Base-by-base conservation (phyloP, 345 rosid genomes). In the Populus simonii region DNA sequence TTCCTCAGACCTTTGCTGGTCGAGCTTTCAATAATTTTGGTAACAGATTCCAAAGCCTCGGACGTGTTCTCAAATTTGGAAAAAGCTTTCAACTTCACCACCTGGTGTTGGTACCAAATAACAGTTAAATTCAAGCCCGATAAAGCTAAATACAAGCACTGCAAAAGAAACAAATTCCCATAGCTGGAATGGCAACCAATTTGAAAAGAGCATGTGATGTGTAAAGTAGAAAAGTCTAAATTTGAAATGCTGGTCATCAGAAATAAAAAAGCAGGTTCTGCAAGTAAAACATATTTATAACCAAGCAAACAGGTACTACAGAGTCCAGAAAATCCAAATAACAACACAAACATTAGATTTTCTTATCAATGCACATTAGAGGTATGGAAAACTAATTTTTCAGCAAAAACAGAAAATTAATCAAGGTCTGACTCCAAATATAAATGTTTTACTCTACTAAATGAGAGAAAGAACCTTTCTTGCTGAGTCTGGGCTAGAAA, bases 41-140 rank as follows among this genome's bases (percentile, higher is more conserved):
- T 90, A 0, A 90, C 90, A 0, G 92, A 96, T 84, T 90, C 90
- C 49, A 96, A 87, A 39, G 98, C 99, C 76, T 92, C 97, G 22
- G 96, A 77, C 3, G 98, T 96, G 76, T 96, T 93, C 38, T 93
- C 97, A 80, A 93, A 93, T 91, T 93, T 96, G 3, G 88, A 85
- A 85, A 96, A 96, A 70, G 93, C 94, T 84, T 88, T 89, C 47
- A 96, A 85, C 88, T 92, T 90, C 5, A 93, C 98, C 38, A 93
- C 84, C 97, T 94, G 80, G 45, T 10, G 27, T 38, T 36, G 45
- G 39, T 23, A 72, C 35, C 70, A 70, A 77, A 41, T 35, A 45
- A 70, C 33, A 31, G 35, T 61, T 43, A 43, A 59, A 51, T 71
- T 57, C 0, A 8, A 27, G 45, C 16, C 35, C 20, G 8, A 23